These are phyloP conservation scores for Hericium rajendrae DNA, from an alignment of 768 basidiomycete species.

Conservation along the genomic window DNA sequence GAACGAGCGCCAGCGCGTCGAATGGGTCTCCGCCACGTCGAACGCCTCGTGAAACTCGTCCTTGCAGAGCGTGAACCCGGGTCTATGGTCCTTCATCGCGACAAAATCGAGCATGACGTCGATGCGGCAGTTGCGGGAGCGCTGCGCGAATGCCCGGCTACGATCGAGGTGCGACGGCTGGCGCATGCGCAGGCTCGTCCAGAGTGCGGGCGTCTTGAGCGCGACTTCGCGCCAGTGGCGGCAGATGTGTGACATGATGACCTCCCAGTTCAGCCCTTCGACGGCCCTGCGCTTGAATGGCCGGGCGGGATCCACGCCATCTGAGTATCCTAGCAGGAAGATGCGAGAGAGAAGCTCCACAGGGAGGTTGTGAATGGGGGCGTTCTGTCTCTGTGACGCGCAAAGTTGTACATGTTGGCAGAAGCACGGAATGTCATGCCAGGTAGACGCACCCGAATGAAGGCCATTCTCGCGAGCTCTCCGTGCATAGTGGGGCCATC, in stretches of 20 bases:
- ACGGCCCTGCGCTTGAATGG: constrained; percentile 36
- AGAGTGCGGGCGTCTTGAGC: constrained; percentile 38
- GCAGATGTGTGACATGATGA: constrained; percentile 50
- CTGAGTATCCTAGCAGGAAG: constrained; percentile 41
- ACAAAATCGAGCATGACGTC: constrained; percentile 54
- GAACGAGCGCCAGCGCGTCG: constrained; percentile 48
- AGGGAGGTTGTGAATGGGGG: constrained; percentile 18
- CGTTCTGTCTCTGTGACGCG: neutral
- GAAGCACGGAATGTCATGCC: no score
- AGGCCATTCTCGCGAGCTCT: neutral
- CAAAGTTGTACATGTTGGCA: no score
- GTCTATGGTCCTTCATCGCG: constrained; percentile 35
- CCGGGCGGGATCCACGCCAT: constrained; percentile 31
- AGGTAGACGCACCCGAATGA: neutral
- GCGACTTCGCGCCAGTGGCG: constrained; percentile 48
- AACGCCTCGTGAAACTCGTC: constrained; percentile 38
- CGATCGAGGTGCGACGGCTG: constrained; percentile 40
- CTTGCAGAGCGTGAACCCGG: constrained; percentile 42
- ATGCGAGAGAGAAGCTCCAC: constrained; percentile 27
- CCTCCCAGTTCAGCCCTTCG: constrained; percentile 37
- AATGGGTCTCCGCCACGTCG: constrained; percentile 27
- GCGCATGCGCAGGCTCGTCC: constrained; percentile 49
- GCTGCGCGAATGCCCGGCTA: constrained; percentile 36
- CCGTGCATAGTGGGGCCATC: neutral
- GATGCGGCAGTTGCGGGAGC: constrained; percentile 22